Evolutionary conservation across 2,329 filamentous ascomycete species (phyloP).

Genomic region (Talaromyces sp.): DNA sequence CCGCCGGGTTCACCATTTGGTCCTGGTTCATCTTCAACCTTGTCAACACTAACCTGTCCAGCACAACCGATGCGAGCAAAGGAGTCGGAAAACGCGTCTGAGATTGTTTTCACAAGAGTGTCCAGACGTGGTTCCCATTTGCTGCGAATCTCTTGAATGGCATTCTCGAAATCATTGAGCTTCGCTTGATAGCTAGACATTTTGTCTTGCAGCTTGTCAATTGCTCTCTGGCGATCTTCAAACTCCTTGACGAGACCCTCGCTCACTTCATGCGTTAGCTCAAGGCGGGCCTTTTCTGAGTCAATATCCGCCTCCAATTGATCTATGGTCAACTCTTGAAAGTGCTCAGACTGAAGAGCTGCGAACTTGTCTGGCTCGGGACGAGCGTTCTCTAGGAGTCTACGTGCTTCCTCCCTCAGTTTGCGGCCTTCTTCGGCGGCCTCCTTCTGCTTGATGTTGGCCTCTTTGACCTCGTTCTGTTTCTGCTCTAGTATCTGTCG

Average conservation of each 20-base stretch:
- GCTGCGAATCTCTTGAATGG: constrained; percentile 64
- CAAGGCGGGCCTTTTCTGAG: constrained; percentile 69
- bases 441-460: constrained; percentile 27
- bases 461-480: constrained; percentile 38
- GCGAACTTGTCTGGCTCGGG: constrained; percentile 30
- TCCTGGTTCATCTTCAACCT: constrained; percentile 50
- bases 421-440: constrained; percentile 16
- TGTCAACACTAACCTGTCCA: constrained; percentile 82
- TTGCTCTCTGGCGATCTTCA: constrained; percentile 67
- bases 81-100: constrained; percentile 85
- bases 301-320: constrained; percentile 70
- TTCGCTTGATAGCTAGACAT: constrained; percentile 54
- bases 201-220: constrained; percentile 62
- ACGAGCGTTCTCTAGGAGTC: constrained; percentile 17
- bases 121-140: constrained; percentile 85
- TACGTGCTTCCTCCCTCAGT: constrained; percentile 19
- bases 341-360: constrained; percentile 35
- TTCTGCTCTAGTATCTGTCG: constrained; percentile 45
- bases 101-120: constrained; percentile 72
- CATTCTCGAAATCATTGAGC: constrained; percentile 53
- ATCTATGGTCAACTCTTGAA: constrained; percentile 55
- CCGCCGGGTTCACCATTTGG: constrained; percentile 31
- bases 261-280: constrained; percentile 75
- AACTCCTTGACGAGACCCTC: constrained; percentile 73
- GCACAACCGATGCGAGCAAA: constrained; percentile 93